Percentiles rank a stretch among this genome's conserved stretches.
Evolutionary conservation across 768 basidiomycete genomes (phyloP).

Genomic region (Leucocoprinus leucothites): DNA sequence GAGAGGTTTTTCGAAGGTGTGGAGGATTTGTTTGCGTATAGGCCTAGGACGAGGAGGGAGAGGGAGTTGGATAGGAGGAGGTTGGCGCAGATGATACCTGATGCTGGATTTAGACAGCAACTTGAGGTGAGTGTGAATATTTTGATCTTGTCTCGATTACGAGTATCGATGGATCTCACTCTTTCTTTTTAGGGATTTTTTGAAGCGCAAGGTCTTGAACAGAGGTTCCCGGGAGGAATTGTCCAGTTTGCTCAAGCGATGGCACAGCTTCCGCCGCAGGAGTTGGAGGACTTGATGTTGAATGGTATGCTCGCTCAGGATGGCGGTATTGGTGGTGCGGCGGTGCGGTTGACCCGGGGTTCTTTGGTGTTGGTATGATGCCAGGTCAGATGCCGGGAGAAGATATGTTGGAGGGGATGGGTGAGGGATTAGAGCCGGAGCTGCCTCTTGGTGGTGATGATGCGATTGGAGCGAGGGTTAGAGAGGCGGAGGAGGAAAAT

Average conservation of each 20-base stretch:
- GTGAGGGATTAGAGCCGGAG: neutral
- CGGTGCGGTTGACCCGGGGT: constrained; percentile 14
- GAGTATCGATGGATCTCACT: too few species aligned
- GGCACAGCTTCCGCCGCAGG: constrained; percentile 52
- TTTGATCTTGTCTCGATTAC: too few species aligned
- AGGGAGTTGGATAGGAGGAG: constrained; percentile 46
- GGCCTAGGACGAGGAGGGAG: constrained; percentile 37
- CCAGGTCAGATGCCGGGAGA: constrained; percentile 38
- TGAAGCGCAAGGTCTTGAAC: constrained; percentile 51
- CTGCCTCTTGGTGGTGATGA: constrained; percentile 16
- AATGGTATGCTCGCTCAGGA: constrained; percentile 34
- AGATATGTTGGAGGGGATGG: constrained; percentile 12
- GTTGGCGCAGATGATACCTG: constrained; percentile 56
- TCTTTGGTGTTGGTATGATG: constrained; percentile 36
- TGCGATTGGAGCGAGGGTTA: constrained; percentile 16
- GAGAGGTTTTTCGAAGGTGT: constrained; percentile 68
- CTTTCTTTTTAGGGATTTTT: constrained; percentile 40
- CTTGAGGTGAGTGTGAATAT: constrained; percentile 40
- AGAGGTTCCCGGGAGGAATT: constrained; percentile 63
- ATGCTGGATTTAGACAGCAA: constrained; percentile 53
- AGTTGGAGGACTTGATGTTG: constrained; percentile 58
- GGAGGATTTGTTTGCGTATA: constrained; percentile 45
- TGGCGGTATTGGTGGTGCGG: constrained; percentile 28
- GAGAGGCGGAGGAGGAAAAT: constrained; percentile 20
- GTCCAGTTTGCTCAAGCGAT: constrained; percentile 58